Evolutionary conservation across 768 basidiomycete genomes (phyloP), one percentile per base, ranked within the genome.

Genomic region (Russula compacta): DNA sequence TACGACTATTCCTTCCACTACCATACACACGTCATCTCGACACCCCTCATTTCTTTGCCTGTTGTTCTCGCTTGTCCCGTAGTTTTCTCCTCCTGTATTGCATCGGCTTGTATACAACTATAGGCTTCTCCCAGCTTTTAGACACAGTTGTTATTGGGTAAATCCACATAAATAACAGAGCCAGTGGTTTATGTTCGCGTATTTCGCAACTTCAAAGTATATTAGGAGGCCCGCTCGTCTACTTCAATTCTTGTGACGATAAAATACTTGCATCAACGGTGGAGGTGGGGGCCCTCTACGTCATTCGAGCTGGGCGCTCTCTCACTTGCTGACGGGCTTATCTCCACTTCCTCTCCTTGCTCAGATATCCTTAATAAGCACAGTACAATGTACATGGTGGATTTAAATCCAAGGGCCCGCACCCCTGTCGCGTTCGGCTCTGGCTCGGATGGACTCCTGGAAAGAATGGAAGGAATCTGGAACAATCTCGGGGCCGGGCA

Each of bases 41-140:
- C 21, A 53, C 21, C 21, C 44, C 52, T 44, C 56, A 15, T 38
- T 36, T 19, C 44, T 48, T 21, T 42, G 51, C 21, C 51, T 35
- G 38, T 38, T 46, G 14, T 50, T 38, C 33, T 54, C 55, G 38
- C 36, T 49, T 48, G 46, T 14, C n/a, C 51, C 52, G 8, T 49
- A 53, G 38, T 48, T 48, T 46, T 48, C 40, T 7, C 40, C 8
- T 43, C 44, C 19, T 58, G 51, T 48, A 42, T 53, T 47, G 33
- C 32, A 21, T 46, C 39, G 52, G 9, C 44, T 42, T 47, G 52
- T 21, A 43, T 53, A 63, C 61, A 63, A 48, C 56, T 58, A 49
- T 58, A n/a, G 40, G 21, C 17, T n/a, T n/a, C 19, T 44, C 51
- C 42, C 9, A 8, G 8, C 15, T 8, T 10, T 38, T 36, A 24